These are phyloP conservation scores for Letharia lupina DNA, from an alignment of 495 filamentous ascomycete species.

Conservation along the genomic window DNA sequence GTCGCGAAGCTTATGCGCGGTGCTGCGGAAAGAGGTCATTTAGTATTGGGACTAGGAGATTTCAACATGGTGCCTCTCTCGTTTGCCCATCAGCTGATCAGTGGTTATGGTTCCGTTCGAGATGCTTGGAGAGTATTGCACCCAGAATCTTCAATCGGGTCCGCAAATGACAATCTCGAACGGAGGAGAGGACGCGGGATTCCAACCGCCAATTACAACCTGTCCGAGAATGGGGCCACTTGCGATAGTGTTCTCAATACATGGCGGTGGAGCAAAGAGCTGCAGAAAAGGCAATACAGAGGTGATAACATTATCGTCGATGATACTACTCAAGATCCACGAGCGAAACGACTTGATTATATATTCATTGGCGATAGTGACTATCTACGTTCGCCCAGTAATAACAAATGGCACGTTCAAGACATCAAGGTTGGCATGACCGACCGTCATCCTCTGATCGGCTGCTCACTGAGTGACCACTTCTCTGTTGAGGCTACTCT, in stretches of 20 bases:
- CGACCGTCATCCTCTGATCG: conserved; percentile 66
- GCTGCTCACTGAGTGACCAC: conserved; percentile 85
- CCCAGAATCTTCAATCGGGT: conserved; percentile 69
- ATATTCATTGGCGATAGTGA: conserved; percentile 61
- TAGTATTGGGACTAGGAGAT: conserved; percentile 80
- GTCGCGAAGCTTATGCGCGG: conserved; percentile 83
- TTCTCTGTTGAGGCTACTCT: conserved; percentile 74
- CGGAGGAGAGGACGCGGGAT: conserved; percentile 37
- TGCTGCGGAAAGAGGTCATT: conserved; percentile 73
- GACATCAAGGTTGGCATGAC: conserved; percentile 69
- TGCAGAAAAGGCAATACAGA: conserved; percentile 50
- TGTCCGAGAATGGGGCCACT: conserved; percentile 73
- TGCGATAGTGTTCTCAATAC: conserved; percentile 84
- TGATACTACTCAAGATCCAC: conserved; percentile 53
- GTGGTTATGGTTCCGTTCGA: conserved; percentile 63
- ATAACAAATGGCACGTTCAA: conserved; percentile 55
- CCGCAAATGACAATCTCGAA: conserved; percentile 57
- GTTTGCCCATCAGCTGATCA: conserved; percentile 77
- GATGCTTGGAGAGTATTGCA: conserved; percentile 77
- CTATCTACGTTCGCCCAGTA: conserved; percentile 23
- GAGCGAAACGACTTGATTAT: conserved; percentile 87
- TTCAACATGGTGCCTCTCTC: conserved; percentile 92
- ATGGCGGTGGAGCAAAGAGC: conserved; percentile 74
- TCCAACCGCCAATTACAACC: conserved; percentile 67
- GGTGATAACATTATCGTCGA: conserved; percentile 50